Evolutionary conservation across 78 protist species (phyloP).

Genomic region (Dictyostelium citrinum): DNA sequence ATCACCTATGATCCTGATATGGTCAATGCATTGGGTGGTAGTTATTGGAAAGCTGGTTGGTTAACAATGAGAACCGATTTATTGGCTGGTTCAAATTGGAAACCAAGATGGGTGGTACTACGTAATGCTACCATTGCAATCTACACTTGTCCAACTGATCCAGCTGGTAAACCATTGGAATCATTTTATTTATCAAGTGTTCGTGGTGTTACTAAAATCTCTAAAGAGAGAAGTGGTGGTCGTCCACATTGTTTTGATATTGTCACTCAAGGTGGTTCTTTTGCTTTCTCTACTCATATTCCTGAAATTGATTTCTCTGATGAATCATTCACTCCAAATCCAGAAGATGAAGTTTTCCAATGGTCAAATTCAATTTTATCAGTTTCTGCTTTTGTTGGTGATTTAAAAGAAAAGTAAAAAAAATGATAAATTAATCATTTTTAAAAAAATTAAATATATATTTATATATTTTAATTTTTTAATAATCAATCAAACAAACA

Average conservation of each 20-base stretch:
- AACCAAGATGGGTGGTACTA: conserved; percentile 41
- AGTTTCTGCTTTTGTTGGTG: conserved; percentile 45
- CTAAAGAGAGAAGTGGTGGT: not conserved
- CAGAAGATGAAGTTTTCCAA: conserved; percentile 11
- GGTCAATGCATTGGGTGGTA: conserved; percentile 9
- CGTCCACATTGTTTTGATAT: conserved; percentile 13
- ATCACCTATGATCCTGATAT: conserved; percentile 32
- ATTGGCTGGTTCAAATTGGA: conserved; percentile 15
- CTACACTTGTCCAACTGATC: conserved; percentile 13
- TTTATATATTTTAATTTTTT: too few species aligned
- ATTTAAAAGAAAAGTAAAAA: not conserved
- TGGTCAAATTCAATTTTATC: conserved; percentile 45
- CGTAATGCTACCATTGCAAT: conserved; percentile 33
- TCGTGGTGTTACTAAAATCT: conserved; percentile 5
- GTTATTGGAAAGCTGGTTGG: conserved; percentile 58
- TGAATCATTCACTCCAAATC: not conserved
- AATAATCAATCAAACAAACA: too few species aligned
- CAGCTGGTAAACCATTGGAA: conserved; percentile 17
- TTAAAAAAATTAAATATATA: too few species aligned
- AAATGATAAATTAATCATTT: too few species aligned
- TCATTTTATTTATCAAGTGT: not conserved
- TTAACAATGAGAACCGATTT: not conserved
- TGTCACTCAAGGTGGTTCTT: not conserved
- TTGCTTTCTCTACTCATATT: not conserved
- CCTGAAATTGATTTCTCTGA: conserved; percentile 29